A percentile compares a stretch with the other conserved stretches of the same genome.
Conservation (phyloP, 1,139 yeast genomes). For the Kluyveromyces sp. region DNA sequence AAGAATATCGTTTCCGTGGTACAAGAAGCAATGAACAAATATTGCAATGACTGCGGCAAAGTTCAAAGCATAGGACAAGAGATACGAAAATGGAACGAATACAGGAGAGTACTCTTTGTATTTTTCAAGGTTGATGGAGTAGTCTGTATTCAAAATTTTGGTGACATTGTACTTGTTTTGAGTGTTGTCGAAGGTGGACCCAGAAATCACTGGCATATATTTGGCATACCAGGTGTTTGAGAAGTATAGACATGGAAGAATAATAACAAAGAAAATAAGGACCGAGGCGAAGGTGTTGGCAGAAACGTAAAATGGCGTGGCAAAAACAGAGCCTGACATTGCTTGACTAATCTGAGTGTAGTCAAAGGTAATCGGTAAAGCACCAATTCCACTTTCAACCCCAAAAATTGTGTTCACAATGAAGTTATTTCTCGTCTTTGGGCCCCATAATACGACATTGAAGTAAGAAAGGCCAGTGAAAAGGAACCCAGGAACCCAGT, state of each 20-base stretch:
- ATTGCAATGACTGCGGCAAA: slow-evolving; percentile 39
- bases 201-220: slow-evolving; percentile 51
- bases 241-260: slow-evolving; percentile 41
- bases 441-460: slow-evolving; percentile 48
- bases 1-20: slow-evolving; percentile 38
- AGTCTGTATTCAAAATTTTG: slow-evolving; percentile 37
- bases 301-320: slow-evolving; percentile 48
- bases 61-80: slow-evolving; percentile 37
- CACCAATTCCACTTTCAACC: slow-evolving; percentile 42
- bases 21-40: slow-evolving; percentile 36
- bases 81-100: slow-evolving; percentile 32
- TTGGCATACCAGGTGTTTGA: slow-evolving; percentile 47
- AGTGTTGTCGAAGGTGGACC: slow-evolving; percentile 41
- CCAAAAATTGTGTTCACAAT: slow-evolving; percentile 52
- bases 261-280: slow-evolving; percentile 37
- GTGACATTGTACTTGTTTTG: slow-evolving; percentile 41
- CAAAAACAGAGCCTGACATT: slow-evolving; percentile 39
- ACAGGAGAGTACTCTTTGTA: slow-evolving; percentile 49
- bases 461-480: slow-evolving; percentile 36
- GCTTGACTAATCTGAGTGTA: slow-evolving; percentile 39
- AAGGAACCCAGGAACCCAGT: slow-evolving; percentile 49
- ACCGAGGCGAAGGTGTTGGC: slow-evolving; percentile 33
- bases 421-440: slow-evolving; percentile 41
- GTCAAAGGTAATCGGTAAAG: slow-evolving; percentile 49
- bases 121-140: slow-evolving; percentile 36